Evolutionary conservation across 306 rosid genomes (phyloP), one percentile per base, ranked within the genome.

Genomic region (Vigna angularis): DNA sequence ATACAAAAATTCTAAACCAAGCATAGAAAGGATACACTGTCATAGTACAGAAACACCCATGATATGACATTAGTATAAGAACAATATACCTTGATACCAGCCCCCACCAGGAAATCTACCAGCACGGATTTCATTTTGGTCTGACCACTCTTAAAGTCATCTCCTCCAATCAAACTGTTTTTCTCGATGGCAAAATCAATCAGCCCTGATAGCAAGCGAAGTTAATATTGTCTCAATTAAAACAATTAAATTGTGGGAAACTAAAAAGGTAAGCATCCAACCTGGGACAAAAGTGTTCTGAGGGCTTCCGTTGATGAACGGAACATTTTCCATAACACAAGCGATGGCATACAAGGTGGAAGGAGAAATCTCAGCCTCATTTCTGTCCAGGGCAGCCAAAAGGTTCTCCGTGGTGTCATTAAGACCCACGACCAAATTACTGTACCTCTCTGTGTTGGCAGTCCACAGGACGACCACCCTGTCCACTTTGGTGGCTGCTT

Each of bases 221-320:
- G 51, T 72, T 52, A 66, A 42, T 70, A 65, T 38, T 58, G 65
- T 13, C 64, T n/a, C 34, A 62, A 71, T n/a, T 22, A 62, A 82
- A 1, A 44, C 2, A 14, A 52, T 7, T 47, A 38, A n/a, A 15
- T 59, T 20, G 17, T 24, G 51, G 62, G 65, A 63, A 3, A 13
- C 4, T 6, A 18, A 28, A 6, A 1, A 6, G 42, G 62, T 36
- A 42, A 48, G 10, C 9, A 24, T 71, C 36, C 22, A 82, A 94
- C 98, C 97, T 45, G 98, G 98, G 67, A 95, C 98, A 79, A 95
- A 95, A 78, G 97, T 95, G 86, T 95, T 95, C 82, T 95, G 98
- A 66, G 97, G 97, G 86, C 98, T 95, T 85, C 97, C 98, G 81
- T 95, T 95, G 87, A 95, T 87, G 88, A 95, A 95, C 77, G 98